A percentile compares a stretch with the other conserved stretches of the same genome.
Evolutionary conservation across 768 basidiomycete genomes (phyloP).

Genomic region (Suillus lakei): DNA sequence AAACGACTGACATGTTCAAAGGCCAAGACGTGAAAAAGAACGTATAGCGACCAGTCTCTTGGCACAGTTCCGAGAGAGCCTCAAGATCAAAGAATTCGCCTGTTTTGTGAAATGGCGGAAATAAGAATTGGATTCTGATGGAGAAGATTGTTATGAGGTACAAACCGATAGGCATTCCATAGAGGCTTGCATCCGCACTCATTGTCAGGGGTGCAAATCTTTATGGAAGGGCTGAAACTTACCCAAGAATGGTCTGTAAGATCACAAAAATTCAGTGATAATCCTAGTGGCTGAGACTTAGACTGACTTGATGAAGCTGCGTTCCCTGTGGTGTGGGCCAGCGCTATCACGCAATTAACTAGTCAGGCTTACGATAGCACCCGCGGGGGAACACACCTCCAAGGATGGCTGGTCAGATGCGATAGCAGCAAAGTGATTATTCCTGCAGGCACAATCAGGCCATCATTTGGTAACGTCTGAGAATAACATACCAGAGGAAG

Average conservation of each 20-base stretch:
- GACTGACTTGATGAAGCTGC: constrained; percentile 60
- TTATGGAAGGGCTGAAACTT: constrained; percentile 25
- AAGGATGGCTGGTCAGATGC: constrained; percentile 71
- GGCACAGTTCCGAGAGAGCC: constrained; percentile 58
- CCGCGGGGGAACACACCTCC: constrained; percentile 47
- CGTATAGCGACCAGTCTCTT: constrained; percentile 62
- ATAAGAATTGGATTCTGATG: neutral
- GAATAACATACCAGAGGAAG: constrained; percentile 64
- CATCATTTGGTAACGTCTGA: neutral
- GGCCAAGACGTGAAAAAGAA: constrained; percentile 84
- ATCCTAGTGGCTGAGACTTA: constrained; percentile 14
- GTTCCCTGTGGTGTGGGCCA: constrained; percentile 56
- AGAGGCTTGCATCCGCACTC: constrained; percentile 45
- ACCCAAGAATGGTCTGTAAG: constrained; percentile 63
- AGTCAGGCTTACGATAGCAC: constrained; percentile 7
- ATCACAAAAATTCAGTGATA: constrained; percentile 8
- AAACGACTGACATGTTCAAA: constrained; percentile 62
- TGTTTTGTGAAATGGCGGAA: constrained; percentile 20
- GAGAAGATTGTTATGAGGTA: neutral
- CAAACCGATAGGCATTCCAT: constrained; percentile 76
- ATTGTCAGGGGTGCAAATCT: neutral
- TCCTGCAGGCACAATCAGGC: constrained; percentile 43
- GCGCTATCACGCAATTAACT: constrained; percentile 37
- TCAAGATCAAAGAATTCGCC: constrained; percentile 79
- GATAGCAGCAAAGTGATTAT: constrained; percentile 74